phyloP scores from a whole-genome alignment of 2,329 filamentous ascomycete genomes.

The Pezicula neosporulosa region DNA sequence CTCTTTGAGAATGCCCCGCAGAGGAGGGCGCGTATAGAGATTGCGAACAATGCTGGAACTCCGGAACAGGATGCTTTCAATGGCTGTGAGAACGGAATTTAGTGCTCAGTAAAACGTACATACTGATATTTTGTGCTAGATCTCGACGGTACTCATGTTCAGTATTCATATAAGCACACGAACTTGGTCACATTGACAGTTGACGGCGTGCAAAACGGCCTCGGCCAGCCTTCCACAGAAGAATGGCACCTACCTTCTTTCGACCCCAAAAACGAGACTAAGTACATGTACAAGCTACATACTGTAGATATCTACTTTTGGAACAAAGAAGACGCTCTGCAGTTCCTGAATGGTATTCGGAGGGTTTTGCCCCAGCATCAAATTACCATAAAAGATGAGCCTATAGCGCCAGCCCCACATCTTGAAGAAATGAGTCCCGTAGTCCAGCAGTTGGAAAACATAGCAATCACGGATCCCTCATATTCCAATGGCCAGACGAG shows the following conservation, averaged over 20 bases:
- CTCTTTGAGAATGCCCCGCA: conserved; percentile 71
- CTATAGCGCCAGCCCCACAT: conserved; percentile 44
- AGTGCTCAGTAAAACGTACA: conserved; percentile 5
- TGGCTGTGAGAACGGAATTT: conserved; percentile 55
- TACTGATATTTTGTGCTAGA: conserved; percentile 38
- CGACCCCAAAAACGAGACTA: conserved; percentile 70
- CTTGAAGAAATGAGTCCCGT: conserved; percentile 59
- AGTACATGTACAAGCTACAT: conserved; percentile 76
- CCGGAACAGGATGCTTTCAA: conserved; percentile 77
- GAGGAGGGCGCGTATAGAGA: conserved; percentile 66
- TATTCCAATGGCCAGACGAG: conserved; percentile 31
- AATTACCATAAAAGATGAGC: conserved; percentile 63
- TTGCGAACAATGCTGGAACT: conserved; percentile 72
- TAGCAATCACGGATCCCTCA: conserved; percentile 60
- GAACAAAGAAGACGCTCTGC: conserved; percentile 67
- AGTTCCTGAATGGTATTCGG: conserved; percentile 66
- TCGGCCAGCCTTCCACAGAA: conserved; percentile 28
- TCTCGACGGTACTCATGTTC: conserved; percentile 60
- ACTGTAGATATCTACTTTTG: conserved; percentile 78
- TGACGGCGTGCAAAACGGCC: conserved; percentile 36
- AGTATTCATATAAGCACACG: conserved; percentile 72
- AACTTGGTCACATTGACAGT: conserved; percentile 67
- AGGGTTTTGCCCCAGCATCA: conserved; percentile 59
- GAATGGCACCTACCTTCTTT: conserved; percentile 75
- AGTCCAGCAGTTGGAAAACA: conserved; percentile 70